Percentiles rank a stretch among this genome's conserved stretches.
Conservation (phyloP, 2,329 filamentous ascomycete species). For the Fusarium sp. region DNA sequence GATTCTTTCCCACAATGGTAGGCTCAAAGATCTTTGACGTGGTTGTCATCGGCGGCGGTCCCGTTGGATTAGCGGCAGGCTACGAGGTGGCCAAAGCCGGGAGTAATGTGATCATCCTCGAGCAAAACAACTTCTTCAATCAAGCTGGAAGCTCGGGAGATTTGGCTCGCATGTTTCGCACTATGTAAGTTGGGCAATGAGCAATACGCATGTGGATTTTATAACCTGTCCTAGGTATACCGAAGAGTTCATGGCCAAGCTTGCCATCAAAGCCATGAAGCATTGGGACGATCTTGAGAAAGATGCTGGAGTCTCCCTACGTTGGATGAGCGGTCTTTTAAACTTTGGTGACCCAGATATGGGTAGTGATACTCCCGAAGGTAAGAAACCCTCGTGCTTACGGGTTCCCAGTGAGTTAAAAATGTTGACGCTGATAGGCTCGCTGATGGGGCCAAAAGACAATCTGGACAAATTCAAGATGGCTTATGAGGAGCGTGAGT, state of each 20-base stretch:
- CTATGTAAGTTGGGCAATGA: constrained; percentile 1
- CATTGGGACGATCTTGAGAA: constrained; percentile 35
- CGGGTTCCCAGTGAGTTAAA: no score
- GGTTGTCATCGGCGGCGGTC: constrained; percentile 27
- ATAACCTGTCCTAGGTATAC: constrained; percentile 20
- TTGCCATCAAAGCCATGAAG: constrained; percentile 25
- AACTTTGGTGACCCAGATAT: constrained; percentile 30
- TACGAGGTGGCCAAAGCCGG: constrained; percentile 35
- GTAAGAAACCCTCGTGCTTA: not conserved
- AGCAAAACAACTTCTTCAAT: constrained; percentile 38
- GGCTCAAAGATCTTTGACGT: constrained; percentile 19
- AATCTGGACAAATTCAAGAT: constrained; percentile 21
- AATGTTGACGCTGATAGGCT: not conserved
- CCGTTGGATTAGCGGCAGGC: constrained; percentile 30
- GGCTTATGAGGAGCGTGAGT: constrained; percentile 19
- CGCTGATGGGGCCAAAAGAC: not conserved
- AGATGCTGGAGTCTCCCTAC: constrained; percentile 28
- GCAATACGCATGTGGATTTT: no score
- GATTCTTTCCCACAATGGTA: no score
- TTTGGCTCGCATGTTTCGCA: constrained; percentile 34
- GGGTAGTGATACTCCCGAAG: constrained; percentile 18
- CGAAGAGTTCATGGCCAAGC: constrained; percentile 33
- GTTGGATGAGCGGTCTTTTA: constrained; percentile 40
- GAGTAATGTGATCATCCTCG: constrained; percentile 24
- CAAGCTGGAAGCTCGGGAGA: constrained; percentile 31